Evolutionary conservation across 2,329 filamentous ascomycete genomes (phyloP).

Genomic region (Gyromitra esculenta): DNA sequence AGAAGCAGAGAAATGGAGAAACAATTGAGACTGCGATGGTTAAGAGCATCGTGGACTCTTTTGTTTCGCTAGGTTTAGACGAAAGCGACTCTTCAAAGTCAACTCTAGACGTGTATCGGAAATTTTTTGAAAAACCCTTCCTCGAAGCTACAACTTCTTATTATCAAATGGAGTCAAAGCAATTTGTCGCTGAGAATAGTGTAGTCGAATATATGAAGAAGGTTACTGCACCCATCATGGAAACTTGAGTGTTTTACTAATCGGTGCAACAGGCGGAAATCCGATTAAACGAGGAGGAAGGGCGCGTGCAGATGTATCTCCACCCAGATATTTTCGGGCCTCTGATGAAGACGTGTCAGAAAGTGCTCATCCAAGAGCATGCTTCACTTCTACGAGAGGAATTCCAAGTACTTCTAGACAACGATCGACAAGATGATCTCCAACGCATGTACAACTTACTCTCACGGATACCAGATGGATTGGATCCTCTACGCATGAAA

Average conservation of each 20-base stretch:
- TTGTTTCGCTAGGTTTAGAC: constrained; percentile 92
- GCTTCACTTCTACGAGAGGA: constrained; percentile 87
- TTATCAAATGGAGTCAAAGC: constrained; percentile 90
- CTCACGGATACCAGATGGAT: constrained; percentile 85
- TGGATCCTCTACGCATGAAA: constrained; percentile 84
- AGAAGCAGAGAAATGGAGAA: constrained; percentile 96
- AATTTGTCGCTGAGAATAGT: constrained; percentile 94
- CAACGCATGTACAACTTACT: constrained; percentile 94
- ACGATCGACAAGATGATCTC: constrained; percentile 94
- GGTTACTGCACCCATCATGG: constrained; percentile 56
- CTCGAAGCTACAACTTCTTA: constrained; percentile 83
- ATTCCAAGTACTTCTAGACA: constrained; percentile 92
- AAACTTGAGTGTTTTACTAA: constrained; percentile 21
- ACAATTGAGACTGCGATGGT: constrained; percentile 98
- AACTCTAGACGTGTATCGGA: constrained; percentile 92
- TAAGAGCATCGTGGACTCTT: constrained; percentile 95
- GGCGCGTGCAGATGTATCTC: constrained; percentile 89
- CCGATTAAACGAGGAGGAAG: constrained; percentile 89
- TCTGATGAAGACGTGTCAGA: constrained; percentile 87
- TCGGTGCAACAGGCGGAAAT: constrained; percentile 70
- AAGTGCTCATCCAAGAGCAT: constrained; percentile 88
- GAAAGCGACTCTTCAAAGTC: constrained; percentile 93
- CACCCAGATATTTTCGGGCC: constrained; percentile 86
- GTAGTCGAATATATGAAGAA: constrained; percentile 99
- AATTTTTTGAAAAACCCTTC: constrained; percentile 92